Evolutionary conservation across 805 yeast genomes (phyloP).

Genomic region (Saturnispora diversa): DNA sequence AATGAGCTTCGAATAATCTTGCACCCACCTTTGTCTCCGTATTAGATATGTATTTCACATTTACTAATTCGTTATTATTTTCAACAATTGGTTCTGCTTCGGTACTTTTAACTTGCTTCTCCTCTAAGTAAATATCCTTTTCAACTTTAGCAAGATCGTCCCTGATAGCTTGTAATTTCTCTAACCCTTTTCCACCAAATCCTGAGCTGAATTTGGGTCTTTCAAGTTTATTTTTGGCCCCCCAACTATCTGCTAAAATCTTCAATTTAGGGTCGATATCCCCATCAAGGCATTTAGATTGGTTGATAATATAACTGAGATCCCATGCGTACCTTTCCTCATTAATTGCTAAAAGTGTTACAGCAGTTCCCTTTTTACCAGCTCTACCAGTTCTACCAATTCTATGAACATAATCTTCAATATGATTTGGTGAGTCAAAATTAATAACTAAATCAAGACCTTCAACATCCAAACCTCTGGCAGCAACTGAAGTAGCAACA

Average conservation of each 20-base stretch:
- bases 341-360: conserved; percentile 57
- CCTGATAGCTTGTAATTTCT: conserved; percentile 59
- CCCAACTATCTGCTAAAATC: conserved; percentile 46
- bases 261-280: conserved; percentile 42
- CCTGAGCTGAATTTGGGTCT: conserved; percentile 61
- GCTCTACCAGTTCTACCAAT: conserved; percentile 97
- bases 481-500: conserved; percentile 90
- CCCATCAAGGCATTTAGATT: conserved; percentile 38
- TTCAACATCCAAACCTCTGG: conserved; percentile 92
- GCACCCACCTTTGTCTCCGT: conserved; percentile 8
- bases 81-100: background rate
- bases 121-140: conserved; percentile 4
- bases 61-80: background rate
- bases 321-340: conserved; percentile 64
- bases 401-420: conserved; percentile 94
- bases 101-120: background rate
- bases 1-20: conserved; percentile 15
- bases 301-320: conserved; percentile 56
- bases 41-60: conserved; percentile 8
- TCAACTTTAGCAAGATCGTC: conserved; percentile 43
- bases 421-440: conserved; percentile 73
- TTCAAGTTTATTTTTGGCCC: conserved; percentile 56
- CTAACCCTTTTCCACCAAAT: conserved; percentile 90
- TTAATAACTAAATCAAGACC: conserved; percentile 73
- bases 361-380: conserved; percentile 60